phyloP scores from a whole-genome alignment of 176 grass and related monocot species.

The Carex kokanica region DNA sequence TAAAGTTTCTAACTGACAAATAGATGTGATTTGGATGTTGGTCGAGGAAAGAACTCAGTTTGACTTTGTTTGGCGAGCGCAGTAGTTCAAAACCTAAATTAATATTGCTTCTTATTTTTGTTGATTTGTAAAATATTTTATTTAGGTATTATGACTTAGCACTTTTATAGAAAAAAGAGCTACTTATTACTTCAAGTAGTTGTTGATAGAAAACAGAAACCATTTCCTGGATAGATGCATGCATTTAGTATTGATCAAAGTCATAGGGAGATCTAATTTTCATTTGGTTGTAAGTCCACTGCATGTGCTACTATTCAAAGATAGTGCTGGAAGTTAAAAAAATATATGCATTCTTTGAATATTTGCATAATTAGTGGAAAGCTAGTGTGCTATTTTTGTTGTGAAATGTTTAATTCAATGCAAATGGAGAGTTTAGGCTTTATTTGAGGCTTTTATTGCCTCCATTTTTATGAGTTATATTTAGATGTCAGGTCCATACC shows the following conservation, averaged over 20 bases:
- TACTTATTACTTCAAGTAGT: neutral
- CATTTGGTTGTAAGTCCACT: neutral
- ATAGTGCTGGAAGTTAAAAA: neutral
- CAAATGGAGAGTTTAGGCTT: neutral
- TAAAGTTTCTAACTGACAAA: neutral
- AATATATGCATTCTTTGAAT: neutral
- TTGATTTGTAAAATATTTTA: neutral
- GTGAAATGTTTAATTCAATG: neutral
- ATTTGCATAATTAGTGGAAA: neutral
- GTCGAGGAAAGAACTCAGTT: neutral
- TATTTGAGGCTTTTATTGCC: neutral
- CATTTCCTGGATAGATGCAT: neutral
- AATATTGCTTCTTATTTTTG: neutral
- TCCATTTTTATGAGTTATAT: neutral
- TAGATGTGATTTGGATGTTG: too few relatives aligned
- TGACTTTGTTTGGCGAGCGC: neutral
- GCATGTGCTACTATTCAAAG: neutral
- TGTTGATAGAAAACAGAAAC: neutral
- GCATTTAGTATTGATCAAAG: neutral
- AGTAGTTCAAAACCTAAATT: neutral
- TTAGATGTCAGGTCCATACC: neutral
- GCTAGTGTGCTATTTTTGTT: neutral
- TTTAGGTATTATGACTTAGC: neutral
- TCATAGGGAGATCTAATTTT: neutral
- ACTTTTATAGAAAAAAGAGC: neutral